Conservation (phyloP, 331 rosid genomes). For the Prunus yedoensis region DNA sequence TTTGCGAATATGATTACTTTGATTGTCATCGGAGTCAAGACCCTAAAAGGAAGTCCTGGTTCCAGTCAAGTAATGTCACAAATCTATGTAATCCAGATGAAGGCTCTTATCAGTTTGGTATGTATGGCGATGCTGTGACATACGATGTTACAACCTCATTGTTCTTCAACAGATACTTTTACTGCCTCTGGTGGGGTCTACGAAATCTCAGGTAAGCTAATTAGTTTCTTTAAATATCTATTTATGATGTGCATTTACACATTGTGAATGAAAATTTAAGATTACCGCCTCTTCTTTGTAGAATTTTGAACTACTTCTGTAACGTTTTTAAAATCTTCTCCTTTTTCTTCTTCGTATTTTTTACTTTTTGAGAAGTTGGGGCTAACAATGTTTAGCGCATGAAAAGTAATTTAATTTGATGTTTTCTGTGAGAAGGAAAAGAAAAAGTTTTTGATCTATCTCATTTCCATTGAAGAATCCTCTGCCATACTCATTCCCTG, state of each 20-base stretch:
- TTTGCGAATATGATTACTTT: slow-evolving; percentile 52
- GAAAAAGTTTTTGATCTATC: too few species aligned
- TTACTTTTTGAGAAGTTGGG: not conserved
- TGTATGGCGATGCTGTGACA: slow-evolving; percentile 72
- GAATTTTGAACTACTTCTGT: not conserved
- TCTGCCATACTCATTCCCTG: not conserved
- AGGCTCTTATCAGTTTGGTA: slow-evolving; percentile 59
- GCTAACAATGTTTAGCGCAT: not conserved
- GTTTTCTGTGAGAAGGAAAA: too few species aligned
- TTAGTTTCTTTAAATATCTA: not conserved
- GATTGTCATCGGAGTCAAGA: slow-evolving; percentile 51
- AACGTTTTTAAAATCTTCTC: not conserved
- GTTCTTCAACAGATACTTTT: slow-evolving; percentile 74
- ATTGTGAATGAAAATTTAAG: not conserved
- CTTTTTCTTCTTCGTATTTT: too few species aligned
- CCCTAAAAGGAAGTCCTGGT: slow-evolving; percentile 57
- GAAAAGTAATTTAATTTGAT: not conserved
- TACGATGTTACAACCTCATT: slow-evolving; percentile 56
- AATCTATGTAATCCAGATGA: slow-evolving; percentile 48
- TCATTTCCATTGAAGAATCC: not conserved
- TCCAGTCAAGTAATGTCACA: slow-evolving; percentile 54
- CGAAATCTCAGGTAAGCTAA: slow-evolving; percentile 68
- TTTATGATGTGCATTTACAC: slow-evolving; percentile 7
- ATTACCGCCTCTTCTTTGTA: not conserved
- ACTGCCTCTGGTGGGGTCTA: slow-evolving; percentile 97